Base-by-base conservation (phyloP, 1,139 yeast species). In the Meyerozyma smithsonii region DNA sequence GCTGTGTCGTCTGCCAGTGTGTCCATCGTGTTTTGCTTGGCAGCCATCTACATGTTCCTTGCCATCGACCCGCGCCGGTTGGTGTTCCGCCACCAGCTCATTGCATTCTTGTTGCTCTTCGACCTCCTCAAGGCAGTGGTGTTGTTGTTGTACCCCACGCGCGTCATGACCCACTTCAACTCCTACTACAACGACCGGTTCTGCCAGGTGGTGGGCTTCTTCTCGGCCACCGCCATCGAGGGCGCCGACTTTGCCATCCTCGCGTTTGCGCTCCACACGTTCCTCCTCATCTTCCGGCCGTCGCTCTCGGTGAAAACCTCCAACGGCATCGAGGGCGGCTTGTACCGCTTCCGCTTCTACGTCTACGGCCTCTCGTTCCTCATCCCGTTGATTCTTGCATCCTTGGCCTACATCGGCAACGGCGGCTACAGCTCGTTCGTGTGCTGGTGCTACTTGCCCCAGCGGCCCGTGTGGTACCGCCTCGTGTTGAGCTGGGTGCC, bases 231-330 rank as follows among this genome's bases (percentile, higher is more conserved):
- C 32, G 75, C 90, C 24, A 84, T 86, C 21, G 95, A 88, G 59
- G 96, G 95, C 12, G 89, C 94, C 2, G 97, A 89, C 61, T 59
- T 87, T 35, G 94, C 95, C 19, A 89, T 89, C 37, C 64, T 88
- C 35, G 74, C 86, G 25, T 84, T 89, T 61, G 96, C 97, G 2
- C 61, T 88, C 16, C 96, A 89, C 59, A 84, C 92, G 6, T 88
- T 81, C 32, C 59, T 89, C 35, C 65, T 88, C 24, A 83, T 89
- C 15, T 86, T 86, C 58, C 67, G 67, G 46, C 88, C 94, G 0
- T 53, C 51, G 25, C 54, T 69, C 32, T 68, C 72, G 38, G 69
- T 72, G 43, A 72, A 69, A 45, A 72, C 74, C 51, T 64, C 66
- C 26, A 62, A 66, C 50, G 66, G 69, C 39, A 60, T 74, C 15